Evolutionary conservation across 2,329 filamentous ascomycete species (phyloP).

Genomic region (Scytalidium sp.): DNA sequence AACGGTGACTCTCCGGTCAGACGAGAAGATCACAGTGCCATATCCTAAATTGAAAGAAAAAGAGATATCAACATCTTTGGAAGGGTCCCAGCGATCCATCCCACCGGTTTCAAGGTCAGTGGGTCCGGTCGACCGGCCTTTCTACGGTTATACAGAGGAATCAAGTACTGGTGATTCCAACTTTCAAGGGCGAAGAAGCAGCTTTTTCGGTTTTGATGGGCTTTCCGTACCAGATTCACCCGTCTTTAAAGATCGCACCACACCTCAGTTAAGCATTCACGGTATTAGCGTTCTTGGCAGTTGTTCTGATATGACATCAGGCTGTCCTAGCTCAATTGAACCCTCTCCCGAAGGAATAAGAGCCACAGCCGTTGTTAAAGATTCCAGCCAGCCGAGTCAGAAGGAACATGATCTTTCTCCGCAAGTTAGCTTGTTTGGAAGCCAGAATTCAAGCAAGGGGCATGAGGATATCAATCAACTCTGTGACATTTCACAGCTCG

Average conservation of each 20-base stretch:
- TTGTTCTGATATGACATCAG: no score
- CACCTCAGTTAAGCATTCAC: no score
- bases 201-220: neutral
- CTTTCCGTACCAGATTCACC: neutral
- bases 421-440: neutral
- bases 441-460: neutral
- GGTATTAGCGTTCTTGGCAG: no score
- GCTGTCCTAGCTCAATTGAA: no score
- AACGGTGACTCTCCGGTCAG: no score
- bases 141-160: constrained; percentile 32
- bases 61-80: constrained; percentile 17
- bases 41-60: neutral
- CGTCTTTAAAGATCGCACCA: neutral
- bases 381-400: no score
- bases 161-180: constrained; percentile 24
- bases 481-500: constrained; percentile 7
- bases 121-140: constrained; percentile 18
- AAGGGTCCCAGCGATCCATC: constrained; percentile 15
- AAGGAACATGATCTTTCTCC: no score
- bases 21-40: no score
- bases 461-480: neutral
- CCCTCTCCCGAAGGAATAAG: no score
- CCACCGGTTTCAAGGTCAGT: constrained; percentile 22
- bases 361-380: no score
- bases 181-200: neutral